Evolutionary conservation across 2,329 filamentous ascomycete genomes (phyloP).

Genomic region (Keithomyces neogunnii): DNA sequence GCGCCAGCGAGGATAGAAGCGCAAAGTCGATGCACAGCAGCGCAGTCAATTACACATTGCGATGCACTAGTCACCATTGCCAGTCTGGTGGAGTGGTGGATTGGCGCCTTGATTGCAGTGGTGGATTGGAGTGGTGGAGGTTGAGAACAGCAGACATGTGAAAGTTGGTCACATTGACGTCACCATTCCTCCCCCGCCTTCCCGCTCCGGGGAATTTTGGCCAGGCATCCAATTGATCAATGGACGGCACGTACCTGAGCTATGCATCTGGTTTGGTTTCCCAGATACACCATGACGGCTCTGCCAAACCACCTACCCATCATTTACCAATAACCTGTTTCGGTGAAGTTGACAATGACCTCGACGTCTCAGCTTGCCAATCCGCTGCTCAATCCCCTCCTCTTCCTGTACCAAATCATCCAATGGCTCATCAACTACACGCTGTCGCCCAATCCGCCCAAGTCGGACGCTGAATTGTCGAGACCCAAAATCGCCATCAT

Average conservation of each 20-base stretch:
- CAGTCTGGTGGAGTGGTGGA: no score
- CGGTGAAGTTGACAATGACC: conserved; percentile 17
- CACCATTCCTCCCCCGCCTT: not conserved
- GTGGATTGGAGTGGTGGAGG: no score
- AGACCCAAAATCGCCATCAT: conserved; percentile 62
- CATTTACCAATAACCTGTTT: not conserved
- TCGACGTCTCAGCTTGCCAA: conserved; percentile 25
- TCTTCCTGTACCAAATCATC: conserved; percentile 55
- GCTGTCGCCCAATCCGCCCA: conserved; percentile 62
- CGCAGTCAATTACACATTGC: no score
- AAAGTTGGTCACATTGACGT: not conserved
- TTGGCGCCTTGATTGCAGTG: no score
- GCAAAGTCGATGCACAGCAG: no score
- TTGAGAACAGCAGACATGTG: not conserved
- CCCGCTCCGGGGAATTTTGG: not conserved
- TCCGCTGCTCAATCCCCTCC: conserved; percentile 42
- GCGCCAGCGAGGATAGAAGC: no score
- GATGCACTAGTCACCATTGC: no score
- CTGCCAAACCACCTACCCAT: not conserved
- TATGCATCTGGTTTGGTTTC: no score
- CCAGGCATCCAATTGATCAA: not conserved
- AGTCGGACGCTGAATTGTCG: conserved; percentile 44
- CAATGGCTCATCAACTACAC: conserved; percentile 57
- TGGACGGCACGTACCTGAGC: no score
- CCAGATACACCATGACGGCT: no score